Evolutionary conservation across 2,329 filamentous ascomycete genomes (phyloP), one percentile per base, ranked within the genome.

Genomic region (Scedosporium boydii): DNA sequence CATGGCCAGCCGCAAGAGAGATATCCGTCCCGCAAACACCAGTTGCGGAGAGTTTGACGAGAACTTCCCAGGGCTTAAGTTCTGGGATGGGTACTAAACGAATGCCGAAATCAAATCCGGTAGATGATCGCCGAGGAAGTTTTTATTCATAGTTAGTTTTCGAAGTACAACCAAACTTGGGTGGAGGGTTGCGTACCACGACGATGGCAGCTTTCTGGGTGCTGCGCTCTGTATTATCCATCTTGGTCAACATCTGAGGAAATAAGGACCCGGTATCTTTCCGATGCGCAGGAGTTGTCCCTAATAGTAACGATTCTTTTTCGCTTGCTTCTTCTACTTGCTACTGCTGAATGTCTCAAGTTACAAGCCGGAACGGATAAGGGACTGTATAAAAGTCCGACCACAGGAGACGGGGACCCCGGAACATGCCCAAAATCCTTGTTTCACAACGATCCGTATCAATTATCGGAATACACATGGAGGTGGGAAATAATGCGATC

Each of bases 11-110:
- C 0, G 75, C 76, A 59, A 78, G 70, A 16, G 68, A 69, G 16
- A 73, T 66, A 63, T 78, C 76, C 6, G 75, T 74, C 3, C 74
- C 75, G 63, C 76, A 78, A 41, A 78, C 66, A 14, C 72, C 71
- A 2, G 74, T 76, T 1, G 70, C 67, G 16, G 69, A 67, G 2
- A 78, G 67, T 21, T 69, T 68, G 34, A 78, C 67, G 2, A 78
- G 73, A 21, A 71, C 62, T 51, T 69, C 67, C 23, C 66, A 66
- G 1, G 70, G 67, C 0, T 70, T 66, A 23, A 67, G 64, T 0
- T 63, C 48, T 1, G 66, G 67, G 7, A 38, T 58, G 0, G 56
- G 56, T 4, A 58, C 34, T 16, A 6, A 58, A 16, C 34, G 27
- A 42, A 58, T 42, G 12, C 41, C 56, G 23, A 58, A 58, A 14